phyloP scores from a whole-genome alignment of 23 red algal genomes.

The Gracilaria gracilis region DNA sequence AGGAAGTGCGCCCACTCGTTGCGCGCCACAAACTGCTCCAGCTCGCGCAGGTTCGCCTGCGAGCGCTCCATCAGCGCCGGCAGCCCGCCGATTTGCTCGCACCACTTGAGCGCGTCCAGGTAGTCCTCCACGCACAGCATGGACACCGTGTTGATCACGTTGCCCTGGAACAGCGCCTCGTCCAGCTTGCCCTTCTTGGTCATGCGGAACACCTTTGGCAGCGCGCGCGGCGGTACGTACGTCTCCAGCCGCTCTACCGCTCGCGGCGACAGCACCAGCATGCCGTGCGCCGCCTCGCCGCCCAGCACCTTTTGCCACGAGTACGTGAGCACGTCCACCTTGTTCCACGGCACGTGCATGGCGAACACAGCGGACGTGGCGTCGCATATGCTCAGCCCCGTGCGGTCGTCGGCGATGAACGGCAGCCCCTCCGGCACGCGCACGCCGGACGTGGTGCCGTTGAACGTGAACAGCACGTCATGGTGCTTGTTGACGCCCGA shows the following conservation, averaged over 20 bases:
- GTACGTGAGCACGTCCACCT: conserved; percentile 94
- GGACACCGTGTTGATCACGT: conserved; percentile 99
- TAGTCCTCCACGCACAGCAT: conserved; percentile 99
- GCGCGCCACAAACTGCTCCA: conserved; percentile 84
- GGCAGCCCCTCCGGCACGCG: conserved; percentile 66
- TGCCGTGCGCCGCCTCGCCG: conserved; percentile 96
- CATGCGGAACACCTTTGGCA: conserved; percentile 98
- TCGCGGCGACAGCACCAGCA: conserved; percentile 89
- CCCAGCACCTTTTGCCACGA: conserved; percentile 99
- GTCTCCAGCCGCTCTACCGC: conserved; percentile 90
- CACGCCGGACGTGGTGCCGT: conserved; percentile 95
- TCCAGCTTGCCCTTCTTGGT: conserved; percentile 95
- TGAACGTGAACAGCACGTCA: conserved; percentile 98
- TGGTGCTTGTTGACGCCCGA: conserved; percentile 66
- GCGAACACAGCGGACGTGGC: conserved; percentile 96
- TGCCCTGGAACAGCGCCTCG: conserved; percentile 87
- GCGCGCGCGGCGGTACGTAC: conserved; percentile 82
- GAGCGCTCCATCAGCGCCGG: conserved; percentile 76
- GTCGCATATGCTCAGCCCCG: conserved; percentile 91
- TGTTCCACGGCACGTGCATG: conserved; percentile 95
- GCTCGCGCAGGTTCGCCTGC: conserved; percentile 69
- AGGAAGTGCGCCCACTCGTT: conserved; percentile 92
- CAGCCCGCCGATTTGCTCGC: conserved; percentile 81
- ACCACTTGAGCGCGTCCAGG: conserved; percentile 94
- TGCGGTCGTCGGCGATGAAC: conserved; percentile 87